A percentile compares a stretch with the other conserved stretches of the same genome.
Conservation (phyloP, 768 basidiomycete genomes). For the Mycena galericulata region DNA sequence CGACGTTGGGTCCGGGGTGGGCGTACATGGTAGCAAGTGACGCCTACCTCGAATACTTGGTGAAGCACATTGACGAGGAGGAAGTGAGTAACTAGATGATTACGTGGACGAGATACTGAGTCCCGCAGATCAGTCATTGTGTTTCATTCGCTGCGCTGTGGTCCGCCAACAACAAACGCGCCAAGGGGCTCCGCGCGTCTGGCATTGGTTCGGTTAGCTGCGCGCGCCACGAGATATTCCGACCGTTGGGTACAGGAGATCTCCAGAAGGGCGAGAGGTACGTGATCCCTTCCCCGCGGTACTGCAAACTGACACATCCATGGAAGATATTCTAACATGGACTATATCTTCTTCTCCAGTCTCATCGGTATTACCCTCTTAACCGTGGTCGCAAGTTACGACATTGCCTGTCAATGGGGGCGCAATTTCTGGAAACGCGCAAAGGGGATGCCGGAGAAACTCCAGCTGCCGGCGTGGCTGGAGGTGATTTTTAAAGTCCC, state of each 20-base stretch:
- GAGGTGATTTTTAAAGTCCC: slow-evolving; percentile 37
- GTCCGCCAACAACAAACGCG: slow-evolving; percentile 25
- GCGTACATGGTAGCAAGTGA: background rate
- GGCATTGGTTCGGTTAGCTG: slow-evolving; percentile 37
- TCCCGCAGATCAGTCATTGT: slow-evolving; percentile 27
- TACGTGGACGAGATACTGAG: background rate
- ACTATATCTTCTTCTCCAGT: slow-evolving; percentile 33
- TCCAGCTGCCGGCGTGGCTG: background rate
- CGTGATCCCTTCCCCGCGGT: background rate
- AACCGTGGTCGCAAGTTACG: slow-evolving; percentile 31
- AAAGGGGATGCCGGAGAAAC: slow-evolving; percentile 11
- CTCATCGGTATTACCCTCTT: background rate
- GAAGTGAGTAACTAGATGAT: background rate
- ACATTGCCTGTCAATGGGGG: slow-evolving; percentile 43
- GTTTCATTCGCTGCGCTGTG: slow-evolving; percentile 17
- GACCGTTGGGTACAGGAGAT: slow-evolving; percentile 38
- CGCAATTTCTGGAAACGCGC: slow-evolving; percentile 32
- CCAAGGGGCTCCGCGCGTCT: slow-evolving; percentile 34
- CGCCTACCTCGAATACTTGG: background rate
- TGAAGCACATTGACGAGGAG: background rate
- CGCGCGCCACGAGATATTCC: slow-evolving; percentile 28
- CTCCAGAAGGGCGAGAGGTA: slow-evolving; percentile 41
- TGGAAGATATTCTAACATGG: slow-evolving; percentile 40
- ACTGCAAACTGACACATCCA: background rate
- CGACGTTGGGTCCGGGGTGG: background rate